A percentile compares a stretch with the other conserved stretches of the same genome.
Conservation (phyloP, 768 basidiomycete genomes). For the Trametes cubensis region DNA sequence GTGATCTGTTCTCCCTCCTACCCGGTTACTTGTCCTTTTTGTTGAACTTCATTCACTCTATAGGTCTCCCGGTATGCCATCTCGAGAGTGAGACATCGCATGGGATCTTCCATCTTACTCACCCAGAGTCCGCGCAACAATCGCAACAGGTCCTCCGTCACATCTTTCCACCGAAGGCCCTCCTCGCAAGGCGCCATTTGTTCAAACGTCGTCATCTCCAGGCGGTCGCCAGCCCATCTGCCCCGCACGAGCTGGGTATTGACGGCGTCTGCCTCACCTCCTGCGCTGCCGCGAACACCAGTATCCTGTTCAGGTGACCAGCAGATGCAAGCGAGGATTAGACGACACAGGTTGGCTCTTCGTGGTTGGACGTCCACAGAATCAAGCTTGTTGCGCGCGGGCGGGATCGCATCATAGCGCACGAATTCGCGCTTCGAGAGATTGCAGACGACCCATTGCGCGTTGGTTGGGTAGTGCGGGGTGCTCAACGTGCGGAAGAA, state of each 20-base stretch:
- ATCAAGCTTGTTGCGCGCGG: too few relatives aligned
- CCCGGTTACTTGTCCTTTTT: too few relatives aligned
- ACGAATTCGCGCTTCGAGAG: slow-evolving; percentile 17
- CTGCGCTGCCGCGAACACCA: background rate
- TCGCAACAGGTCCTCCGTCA: slow-evolving; percentile 2
- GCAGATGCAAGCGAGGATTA: slow-evolving; percentile 8
- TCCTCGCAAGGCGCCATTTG: background rate
- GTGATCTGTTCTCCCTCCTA: too few relatives aligned
- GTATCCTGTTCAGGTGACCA: background rate
- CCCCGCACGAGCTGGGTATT: background rate
- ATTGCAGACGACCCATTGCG: slow-evolving; percentile 19
- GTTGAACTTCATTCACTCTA: too few relatives aligned
- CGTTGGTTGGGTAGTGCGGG: background rate
- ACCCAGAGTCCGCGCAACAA: background rate
- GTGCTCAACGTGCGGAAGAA: slow-evolving; percentile 6
- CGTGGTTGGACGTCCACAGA: background rate
- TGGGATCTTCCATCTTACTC: background rate
- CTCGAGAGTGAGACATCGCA: background rate
- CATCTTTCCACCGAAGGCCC: background rate
- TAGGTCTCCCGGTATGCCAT: background rate
- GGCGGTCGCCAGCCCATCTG: slow-evolving; percentile 11
- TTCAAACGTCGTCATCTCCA: background rate
- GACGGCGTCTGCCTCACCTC: background rate
- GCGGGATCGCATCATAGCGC: background rate
- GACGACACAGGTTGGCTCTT: background rate